Conservation (phyloP, 2,329 filamentous ascomycete genomes). For the Bipolaris zeicola region DNA sequence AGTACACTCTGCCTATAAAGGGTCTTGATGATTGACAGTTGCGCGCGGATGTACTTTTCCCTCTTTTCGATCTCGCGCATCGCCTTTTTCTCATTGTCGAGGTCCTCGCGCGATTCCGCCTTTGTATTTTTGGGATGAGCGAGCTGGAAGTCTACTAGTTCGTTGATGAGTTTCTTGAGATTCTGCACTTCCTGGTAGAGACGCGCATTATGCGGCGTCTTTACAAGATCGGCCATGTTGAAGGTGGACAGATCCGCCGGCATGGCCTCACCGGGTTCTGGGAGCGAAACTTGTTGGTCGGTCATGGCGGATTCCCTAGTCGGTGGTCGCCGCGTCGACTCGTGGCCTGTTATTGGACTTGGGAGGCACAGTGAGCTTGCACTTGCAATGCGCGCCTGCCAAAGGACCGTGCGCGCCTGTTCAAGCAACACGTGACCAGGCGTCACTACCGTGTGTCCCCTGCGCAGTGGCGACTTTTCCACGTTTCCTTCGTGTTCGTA, state of each 20-base stretch:
- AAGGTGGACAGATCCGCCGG: constrained; percentile 27
- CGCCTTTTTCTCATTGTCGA: constrained; percentile 32
- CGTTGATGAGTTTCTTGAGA: constrained; percentile 39
- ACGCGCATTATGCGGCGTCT: constrained; percentile 38
- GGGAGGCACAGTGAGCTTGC: neutral
- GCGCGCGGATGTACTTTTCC: constrained; percentile 79
- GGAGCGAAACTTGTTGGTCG: constrained; percentile 4
- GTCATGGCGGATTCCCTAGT: constrained; percentile 11
- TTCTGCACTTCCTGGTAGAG: constrained; percentile 41
- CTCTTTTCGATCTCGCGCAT: constrained; percentile 34
- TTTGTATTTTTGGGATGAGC: constrained; percentile 33
- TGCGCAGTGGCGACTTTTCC: neutral
- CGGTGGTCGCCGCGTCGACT: neutral
- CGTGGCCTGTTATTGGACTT: neutral
- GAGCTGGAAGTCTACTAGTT: constrained; percentile 40
- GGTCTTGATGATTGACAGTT: constrained; percentile 64
- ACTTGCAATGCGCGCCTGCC: neutral
- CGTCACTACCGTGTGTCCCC: neutral
- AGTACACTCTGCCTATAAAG: constrained; percentile 83
- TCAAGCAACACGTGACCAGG: neutral
- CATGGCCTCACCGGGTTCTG: constrained; percentile 11
- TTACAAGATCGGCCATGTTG: constrained; percentile 33
- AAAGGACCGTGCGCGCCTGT: neutral
- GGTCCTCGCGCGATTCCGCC: constrained; percentile 25
- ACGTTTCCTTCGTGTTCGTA: neutral